These are phyloP conservation scores for Marasmius sp. DNA, from an alignment of 1,284 basidiomycete genomes.

Conservation along the genomic window DNA sequence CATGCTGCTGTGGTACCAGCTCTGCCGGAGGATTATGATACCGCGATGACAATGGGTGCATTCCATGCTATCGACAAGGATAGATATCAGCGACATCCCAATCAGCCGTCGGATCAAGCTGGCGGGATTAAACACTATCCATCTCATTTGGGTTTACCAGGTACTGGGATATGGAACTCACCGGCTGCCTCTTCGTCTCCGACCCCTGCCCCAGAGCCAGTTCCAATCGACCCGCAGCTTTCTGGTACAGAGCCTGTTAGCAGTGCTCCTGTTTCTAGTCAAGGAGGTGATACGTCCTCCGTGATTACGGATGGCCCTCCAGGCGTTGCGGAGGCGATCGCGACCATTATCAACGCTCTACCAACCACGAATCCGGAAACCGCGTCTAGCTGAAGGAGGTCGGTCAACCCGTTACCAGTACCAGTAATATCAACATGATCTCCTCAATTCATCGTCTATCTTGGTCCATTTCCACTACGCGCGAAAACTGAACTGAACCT, in stretches of 20 bases:
- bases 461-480: background rate
- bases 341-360: slow-evolving; percentile 66
- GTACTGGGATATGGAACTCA: background rate
- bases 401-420: slow-evolving; percentile 5
- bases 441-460: background rate
- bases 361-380: slow-evolving; percentile 18
- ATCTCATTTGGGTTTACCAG: background rate
- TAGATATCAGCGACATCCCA: slow-evolving; percentile 18
- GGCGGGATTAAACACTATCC: slow-evolving; percentile 25
- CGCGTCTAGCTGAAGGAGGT: slow-evolving; percentile 23
- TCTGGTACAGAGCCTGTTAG: background rate
- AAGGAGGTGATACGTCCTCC: background rate
- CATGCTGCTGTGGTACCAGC: slow-evolving; percentile 78
- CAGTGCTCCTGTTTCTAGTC: background rate
- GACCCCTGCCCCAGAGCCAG: background rate
- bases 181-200: background rate
- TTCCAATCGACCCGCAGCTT: background rate
- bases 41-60: slow-evolving; percentile 41
- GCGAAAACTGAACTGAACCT: background rate
- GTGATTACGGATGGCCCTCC: background rate
- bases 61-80: slow-evolving; percentile 34
- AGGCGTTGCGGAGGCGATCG: slow-evolving; percentile 37
- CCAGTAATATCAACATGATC: background rate
- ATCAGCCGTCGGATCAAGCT: slow-evolving; percentile 18
- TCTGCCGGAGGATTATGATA: slow-evolving; percentile 68